Evolutionary conservation across 768 basidiomycete genomes (phyloP).

Genomic region (Porpolomopsis calyptriformis): DNA sequence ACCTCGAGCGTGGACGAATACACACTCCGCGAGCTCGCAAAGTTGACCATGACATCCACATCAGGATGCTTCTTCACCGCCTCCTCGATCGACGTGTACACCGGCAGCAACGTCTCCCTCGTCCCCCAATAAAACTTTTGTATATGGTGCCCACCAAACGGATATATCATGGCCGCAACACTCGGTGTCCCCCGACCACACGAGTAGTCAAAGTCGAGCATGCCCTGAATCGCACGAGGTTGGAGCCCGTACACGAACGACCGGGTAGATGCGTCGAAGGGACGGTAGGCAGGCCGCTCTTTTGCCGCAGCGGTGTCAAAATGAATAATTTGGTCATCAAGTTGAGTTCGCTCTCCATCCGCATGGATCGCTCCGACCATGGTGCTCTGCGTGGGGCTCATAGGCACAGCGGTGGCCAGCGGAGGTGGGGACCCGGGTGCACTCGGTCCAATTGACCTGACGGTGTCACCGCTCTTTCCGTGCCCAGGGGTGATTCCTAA

Average conservation of each 20-base stretch:
- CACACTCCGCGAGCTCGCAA: slow-evolving; percentile 87
- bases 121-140: slow-evolving; percentile 99
- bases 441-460: slow-evolving; percentile 21
- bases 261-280: slow-evolving; percentile 89
- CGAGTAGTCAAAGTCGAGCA: slow-evolving; percentile 97
- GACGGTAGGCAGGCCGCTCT: slow-evolving; percentile 69
- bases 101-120: slow-evolving; percentile 95
- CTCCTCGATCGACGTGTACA: slow-evolving; percentile 87
- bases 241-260: slow-evolving; percentile 98
- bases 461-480: neutral
- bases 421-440: slow-evolving; percentile 40
- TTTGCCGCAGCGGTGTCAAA: slow-evolving; percentile 51
- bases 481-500: slow-evolving; percentile 50
- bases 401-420: slow-evolving; percentile 25
- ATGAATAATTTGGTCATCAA: slow-evolving; percentile 81
- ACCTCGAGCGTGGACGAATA: slow-evolving; percentile 93
- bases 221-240: slow-evolving; percentile 95
- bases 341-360: slow-evolving; percentile 71
- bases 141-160: slow-evolving; percentile 99
- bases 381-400: slow-evolving; percentile 24
- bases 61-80: slow-evolving; percentile 92
- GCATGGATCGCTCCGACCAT: slow-evolving; percentile 64
- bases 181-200: slow-evolving; percentile 86
- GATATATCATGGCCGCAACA: slow-evolving; percentile 99
- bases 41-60: slow-evolving; percentile 97